Evolutionary conservation across 106 monocot species (phyloP), one percentile per base, ranked within the genome.

Genomic region (Acorus calamus): DNA sequence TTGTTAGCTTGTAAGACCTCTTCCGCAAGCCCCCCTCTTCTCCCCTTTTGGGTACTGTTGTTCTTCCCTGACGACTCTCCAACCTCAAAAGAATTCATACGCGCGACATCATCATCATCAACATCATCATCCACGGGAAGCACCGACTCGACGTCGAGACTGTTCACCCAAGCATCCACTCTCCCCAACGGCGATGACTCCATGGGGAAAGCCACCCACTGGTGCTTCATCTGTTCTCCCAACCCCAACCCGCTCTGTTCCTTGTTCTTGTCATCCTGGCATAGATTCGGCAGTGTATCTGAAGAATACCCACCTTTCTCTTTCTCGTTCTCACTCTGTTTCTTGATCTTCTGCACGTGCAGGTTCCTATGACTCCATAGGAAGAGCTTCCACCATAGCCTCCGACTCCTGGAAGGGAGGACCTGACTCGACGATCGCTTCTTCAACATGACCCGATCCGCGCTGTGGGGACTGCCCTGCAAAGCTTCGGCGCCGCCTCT

Each of bases 351-450:
- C 12, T 83, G 57, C 57, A 55, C 76, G 59, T 89, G 89, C 54
- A 86, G 78, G 69, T 94, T 94, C 42, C 93, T 75, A 49, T 93
- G 93, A 53, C 89, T 93, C 89, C 89, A 89, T n/a, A 93, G 68
- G 57, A 94, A 89, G 56, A 94, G 80, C 75, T 82, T 80, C 93
- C 93, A 94, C 93, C 93, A 94, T 3, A 94, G 68, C 69, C 86
- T 94, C 55, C 90, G 13, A 78, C 94, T 94, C 62, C 87, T 74
- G 3, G 94, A 94, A 12, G 89, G 89, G 14, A 94, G 86, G 59
- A 94, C 86, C 71, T 93, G 89, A 28, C 93, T 89, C 3, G 89
- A 89, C 3, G 89, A 89, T 57, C 79, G 74, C 68, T 84, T 94
- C 75, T 86, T 94, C 11, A 94, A 66, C 81, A 89, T 94, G 10